These are phyloP conservation scores for Peronospora farinosa DNA, from an alignment of 352 stramenopile genomes.

Conservation along the genomic window DNA sequence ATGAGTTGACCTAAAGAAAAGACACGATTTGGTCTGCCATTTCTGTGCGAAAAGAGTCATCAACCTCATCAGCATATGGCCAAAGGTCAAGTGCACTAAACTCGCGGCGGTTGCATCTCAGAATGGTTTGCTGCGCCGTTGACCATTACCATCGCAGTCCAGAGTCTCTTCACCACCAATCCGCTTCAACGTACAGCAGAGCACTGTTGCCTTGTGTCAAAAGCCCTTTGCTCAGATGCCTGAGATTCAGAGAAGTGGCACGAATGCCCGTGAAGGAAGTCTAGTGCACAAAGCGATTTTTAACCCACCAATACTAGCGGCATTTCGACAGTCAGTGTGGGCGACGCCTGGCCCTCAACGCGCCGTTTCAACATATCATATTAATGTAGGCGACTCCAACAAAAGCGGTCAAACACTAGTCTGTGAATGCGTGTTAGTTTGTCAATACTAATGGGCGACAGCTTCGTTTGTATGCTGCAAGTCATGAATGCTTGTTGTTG, in stretches of 20 bases:
- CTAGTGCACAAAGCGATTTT: constrained; percentile 8
- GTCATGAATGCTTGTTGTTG: constrained; percentile 19
- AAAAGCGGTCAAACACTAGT: constrained; percentile 15
- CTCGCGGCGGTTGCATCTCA: no score
- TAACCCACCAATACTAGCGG: constrained; percentile 6
- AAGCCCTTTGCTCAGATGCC: no score
- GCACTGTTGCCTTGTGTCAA: no score
- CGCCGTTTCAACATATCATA: constrained; percentile 23
- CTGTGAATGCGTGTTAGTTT: constrained; percentile 24
- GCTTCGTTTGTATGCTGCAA: constrained; percentile 16
- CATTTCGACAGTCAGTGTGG: constrained; percentile 11
- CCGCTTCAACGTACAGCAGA: no score
- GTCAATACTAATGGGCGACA: constrained; percentile 23
- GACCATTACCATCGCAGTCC: no score
- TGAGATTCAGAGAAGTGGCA: constrained; percentile 6
- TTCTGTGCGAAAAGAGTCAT: no score
- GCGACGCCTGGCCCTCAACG: neutral
- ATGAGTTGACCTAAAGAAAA: no score
- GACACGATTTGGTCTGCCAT: no score
- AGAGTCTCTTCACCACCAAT: no score
- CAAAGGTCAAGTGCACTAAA: no score
- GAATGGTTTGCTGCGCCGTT: no score
- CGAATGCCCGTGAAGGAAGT: constrained; percentile 3
- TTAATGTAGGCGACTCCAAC: constrained; percentile 12
- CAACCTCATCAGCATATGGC: no score